Evolutionary conservation across 768 basidiomycete species (phyloP), one percentile per base, ranked within the genome.

Genomic region (Lactarius psammicola): DNA sequence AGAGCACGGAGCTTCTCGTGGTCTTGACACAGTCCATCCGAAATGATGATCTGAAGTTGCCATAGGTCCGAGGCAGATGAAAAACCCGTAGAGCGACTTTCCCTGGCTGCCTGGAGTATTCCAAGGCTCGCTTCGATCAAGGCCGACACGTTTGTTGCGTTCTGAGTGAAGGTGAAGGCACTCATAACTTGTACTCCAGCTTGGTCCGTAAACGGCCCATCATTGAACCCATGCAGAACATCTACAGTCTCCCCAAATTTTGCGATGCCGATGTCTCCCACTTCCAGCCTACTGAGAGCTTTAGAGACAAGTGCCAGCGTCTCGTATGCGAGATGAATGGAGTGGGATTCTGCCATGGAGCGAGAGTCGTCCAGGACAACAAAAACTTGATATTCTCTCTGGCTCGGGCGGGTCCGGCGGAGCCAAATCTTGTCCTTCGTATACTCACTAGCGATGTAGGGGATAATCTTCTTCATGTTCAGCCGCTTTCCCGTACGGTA

Each of bases 391-490:
- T 98, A 98, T 74, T 97, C 95, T 56, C 97, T 85, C 72, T 92
- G 87, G 74, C 92, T 94, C 6, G 97, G 96, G 58, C 90, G 87
- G 4, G 95, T 97, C 26, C 97, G 85, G 30, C 96, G 89, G 40
- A 98, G 81, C 97, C 97, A 99, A 69, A 98, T 98, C 78, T 95
- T 95, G 82, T 99, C 96, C 76, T 98, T 98, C 59, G 95, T 98
- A 80, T 93, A 99, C 78, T 99, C 97, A 78, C 90, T 93, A 40
- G 97, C 96, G 67, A 99, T 95, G 80, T 96, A 98, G 3, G 92
- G 87, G 67, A 99, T 95, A 75, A 98, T 94, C 78, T 95, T 95
- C 75, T 95, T 94, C 96, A 98, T 98, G 77, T 98, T 98, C 34
- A 99, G 84, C 23, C 96, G 85, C 78, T 99, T 99, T 60, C 97